These are phyloP conservation scores for Carex arenaria DNA, from an alignment of 202 grass and related monocot genomes.

Conservation along the genomic window DNA sequence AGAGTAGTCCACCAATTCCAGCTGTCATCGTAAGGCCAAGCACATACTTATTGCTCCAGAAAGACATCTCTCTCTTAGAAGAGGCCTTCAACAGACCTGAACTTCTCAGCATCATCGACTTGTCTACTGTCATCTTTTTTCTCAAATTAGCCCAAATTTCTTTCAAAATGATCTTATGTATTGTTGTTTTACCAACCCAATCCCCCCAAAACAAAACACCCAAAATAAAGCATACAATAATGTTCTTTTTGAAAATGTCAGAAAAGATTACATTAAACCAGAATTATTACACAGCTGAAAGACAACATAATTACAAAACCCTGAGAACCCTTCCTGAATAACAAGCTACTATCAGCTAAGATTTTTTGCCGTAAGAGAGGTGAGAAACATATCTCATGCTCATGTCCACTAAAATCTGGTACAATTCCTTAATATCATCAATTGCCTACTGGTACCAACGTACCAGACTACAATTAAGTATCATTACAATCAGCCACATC, in stretches of 20 bases:
- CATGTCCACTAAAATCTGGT: not conserved
- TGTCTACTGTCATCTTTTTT: constrained; percentile 57
- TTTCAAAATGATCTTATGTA: not conserved
- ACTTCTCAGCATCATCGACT: constrained; percentile 50
- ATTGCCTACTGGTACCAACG: not conserved
- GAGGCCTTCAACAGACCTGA: constrained; percentile 39
- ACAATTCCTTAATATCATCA: not conserved
- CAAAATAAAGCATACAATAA: not conserved
- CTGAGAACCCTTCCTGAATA: not conserved
- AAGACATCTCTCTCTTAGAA: constrained; percentile 47
- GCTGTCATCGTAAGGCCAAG: constrained; percentile 72
- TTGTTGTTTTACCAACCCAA: not conserved
- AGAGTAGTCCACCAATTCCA: constrained; percentile 85
- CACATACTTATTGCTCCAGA: constrained; percentile 79
- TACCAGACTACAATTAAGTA: not conserved
- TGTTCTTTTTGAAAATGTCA: not conserved
- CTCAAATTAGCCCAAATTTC: constrained; percentile 16
- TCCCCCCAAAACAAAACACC: not conserved
- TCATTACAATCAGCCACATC: not conserved
- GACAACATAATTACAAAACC: not conserved
- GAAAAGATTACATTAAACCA: not conserved
- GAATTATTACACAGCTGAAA: not conserved
- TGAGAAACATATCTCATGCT: not conserved
- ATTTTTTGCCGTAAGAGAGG: not conserved
- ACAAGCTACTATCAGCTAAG: not conserved